phyloP scores from a whole-genome alignment of 129 eudicot species.

The Escallonia herrerae region DNA sequence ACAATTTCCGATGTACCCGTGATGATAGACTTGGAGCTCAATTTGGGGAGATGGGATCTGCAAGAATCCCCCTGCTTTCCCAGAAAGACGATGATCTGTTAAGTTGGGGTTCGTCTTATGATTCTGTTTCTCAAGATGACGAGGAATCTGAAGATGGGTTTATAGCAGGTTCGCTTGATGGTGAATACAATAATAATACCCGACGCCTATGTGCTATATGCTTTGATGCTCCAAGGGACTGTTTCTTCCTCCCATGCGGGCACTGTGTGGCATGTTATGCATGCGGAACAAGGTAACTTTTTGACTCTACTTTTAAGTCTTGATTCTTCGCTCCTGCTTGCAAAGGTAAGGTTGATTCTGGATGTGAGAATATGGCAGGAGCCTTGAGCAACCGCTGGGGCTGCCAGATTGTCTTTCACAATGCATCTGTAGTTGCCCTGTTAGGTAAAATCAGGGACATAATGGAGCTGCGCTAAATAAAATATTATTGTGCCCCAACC shows the following conservation, averaged over 20 bases:
- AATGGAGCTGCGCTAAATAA: too few relatives aligned
- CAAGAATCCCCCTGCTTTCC: conserved; percentile 16
- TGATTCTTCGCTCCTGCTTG: too few relatives aligned
- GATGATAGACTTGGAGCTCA: conserved; percentile 6
- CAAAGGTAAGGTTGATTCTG: too few relatives aligned
- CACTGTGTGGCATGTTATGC: conserved; percentile 25
- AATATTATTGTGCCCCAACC: too few relatives aligned
- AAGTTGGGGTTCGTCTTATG: conserved; percentile 29
- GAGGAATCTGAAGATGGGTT: conserved; percentile 10
- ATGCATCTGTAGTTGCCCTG: too few relatives aligned
- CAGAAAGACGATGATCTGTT: conserved; percentile 15
- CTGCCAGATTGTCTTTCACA: too few relatives aligned
- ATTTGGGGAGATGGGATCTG: conserved; percentile 13
- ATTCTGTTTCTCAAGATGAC: conserved; percentile 18
- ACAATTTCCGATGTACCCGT: conserved; percentile 2
- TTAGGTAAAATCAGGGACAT: too few relatives aligned
- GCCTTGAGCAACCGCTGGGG: too few relatives aligned
- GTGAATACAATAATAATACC: not conserved
- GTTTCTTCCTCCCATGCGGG: conserved; percentile 33
- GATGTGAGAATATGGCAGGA: too few relatives aligned
- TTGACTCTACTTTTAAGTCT: not conserved
- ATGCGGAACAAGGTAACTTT: conserved; percentile 25
- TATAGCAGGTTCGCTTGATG: not conserved
- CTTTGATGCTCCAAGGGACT: conserved; percentile 25
- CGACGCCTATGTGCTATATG: conserved; percentile 19